Conservation (phyloP, 257 asterid species). For the Capsicum chinense region DNA sequence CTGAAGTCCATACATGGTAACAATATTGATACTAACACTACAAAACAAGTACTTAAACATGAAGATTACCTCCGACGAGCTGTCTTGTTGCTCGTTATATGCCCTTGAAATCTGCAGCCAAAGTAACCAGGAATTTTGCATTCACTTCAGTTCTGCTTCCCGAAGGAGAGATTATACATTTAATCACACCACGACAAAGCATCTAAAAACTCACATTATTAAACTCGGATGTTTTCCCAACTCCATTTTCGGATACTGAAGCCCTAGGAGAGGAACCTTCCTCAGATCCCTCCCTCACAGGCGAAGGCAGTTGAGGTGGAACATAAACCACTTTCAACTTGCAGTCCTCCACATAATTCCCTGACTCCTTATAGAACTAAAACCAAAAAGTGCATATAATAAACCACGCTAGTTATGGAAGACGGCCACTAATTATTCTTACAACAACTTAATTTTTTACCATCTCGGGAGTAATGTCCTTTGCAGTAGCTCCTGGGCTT, state of each 20-base stretch:
- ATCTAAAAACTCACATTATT: constrained; percentile 54
- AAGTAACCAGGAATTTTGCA: neutral
- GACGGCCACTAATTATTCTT: neutral
- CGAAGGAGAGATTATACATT: neutral
- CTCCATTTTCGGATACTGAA: constrained; percentile 83
- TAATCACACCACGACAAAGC: neutral
- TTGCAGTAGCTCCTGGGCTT: constrained; percentile 62
- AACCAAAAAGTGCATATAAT: constrained; percentile 31
- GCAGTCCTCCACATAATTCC: constrained; percentile 84
- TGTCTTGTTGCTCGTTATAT: constrained; percentile 61
- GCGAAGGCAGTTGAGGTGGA: constrained; percentile 76
- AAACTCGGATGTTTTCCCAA: constrained; percentile 44
- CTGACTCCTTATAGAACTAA: constrained; percentile 84
- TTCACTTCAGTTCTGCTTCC: neutral
- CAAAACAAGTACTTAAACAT: neutral
- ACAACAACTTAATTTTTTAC: constrained; percentile 42
- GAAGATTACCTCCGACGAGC: constrained; percentile 66
- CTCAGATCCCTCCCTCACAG: constrained; percentile 91
- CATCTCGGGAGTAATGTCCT: constrained; percentile 84
- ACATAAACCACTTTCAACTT: constrained; percentile 88
- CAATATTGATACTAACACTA: neutral
- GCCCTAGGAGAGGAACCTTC: constrained; percentile 95
- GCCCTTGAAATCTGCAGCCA: constrained; percentile 56
- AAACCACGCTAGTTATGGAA: constrained; percentile 21
- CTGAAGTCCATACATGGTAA: neutral